Evolutionary conservation across 2,329 filamentous ascomycete species (phyloP).

Genomic region (Aureobasidium sp.): DNA sequence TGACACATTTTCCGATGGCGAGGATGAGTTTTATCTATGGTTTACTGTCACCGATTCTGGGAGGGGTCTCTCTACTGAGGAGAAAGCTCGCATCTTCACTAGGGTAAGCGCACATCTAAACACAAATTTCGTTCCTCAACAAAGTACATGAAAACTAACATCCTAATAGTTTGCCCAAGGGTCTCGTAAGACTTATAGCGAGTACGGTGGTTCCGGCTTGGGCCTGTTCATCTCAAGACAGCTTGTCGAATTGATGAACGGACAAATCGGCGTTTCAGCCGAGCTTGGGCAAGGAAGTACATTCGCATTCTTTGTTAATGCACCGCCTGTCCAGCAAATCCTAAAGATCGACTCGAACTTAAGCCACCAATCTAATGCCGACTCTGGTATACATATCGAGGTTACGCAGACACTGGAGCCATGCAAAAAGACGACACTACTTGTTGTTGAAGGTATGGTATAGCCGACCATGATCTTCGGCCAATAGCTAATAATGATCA

Average conservation of each 20-base stretch:
- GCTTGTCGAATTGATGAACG: conserved; percentile 60
- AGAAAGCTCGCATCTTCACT: conserved; percentile 49
- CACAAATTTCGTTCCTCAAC: neutral
- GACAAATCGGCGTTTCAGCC: conserved; percentile 58
- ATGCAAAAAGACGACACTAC: conserved; percentile 8
- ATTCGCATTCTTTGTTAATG: conserved; percentile 60
- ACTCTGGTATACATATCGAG: neutral
- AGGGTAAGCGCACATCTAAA: conserved; percentile 1
- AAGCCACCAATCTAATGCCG: neutral
- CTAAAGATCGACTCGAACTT: neutral
- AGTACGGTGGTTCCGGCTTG: conserved; percentile 62
- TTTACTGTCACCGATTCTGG: conserved; percentile 32
- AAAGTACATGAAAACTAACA: neutral
- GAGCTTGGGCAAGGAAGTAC: conserved; percentile 52
- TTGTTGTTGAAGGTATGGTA: conserved; percentile 25
- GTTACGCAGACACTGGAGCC: neutral
- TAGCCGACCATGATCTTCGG: neutral
- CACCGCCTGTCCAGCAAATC: conserved; percentile 29
- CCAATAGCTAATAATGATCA: conserved; percentile 17
- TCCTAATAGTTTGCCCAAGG: conserved; percentile 55
- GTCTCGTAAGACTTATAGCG: conserved; percentile 57
- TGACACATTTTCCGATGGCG: conserved; percentile 32
- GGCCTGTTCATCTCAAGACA: conserved; percentile 63
- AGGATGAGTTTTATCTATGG: conserved; percentile 29
- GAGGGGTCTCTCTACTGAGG: conserved; percentile 28